These are phyloP conservation scores for Ophiostoma tasmaniense DNA, from an alignment of 2,329 filamentous ascomycete genomes.

Conservation along the genomic window DNA sequence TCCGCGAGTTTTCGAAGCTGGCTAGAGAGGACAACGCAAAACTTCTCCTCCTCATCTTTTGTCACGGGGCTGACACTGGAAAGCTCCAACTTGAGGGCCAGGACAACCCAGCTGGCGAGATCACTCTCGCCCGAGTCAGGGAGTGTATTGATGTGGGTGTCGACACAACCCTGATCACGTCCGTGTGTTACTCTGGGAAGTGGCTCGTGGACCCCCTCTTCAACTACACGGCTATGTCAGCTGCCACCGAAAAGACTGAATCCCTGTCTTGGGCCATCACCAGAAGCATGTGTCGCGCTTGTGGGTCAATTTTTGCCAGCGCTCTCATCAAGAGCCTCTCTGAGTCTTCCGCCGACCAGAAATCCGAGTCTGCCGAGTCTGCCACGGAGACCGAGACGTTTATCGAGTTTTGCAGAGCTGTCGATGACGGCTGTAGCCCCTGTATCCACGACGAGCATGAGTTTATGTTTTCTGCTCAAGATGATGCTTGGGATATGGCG, in stretches of 20 bases:
- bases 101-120: background rate
- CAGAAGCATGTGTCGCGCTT: background rate
- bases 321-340: background rate
- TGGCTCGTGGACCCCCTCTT: background rate
- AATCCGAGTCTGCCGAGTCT: background rate
- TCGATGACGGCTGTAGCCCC: background rate
- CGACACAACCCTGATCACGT: background rate
- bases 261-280: background rate
- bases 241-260: background rate
- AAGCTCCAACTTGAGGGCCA: background rate
- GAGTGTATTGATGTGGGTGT: background rate
- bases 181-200: background rate
- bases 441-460: background rate
- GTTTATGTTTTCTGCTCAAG: background rate
- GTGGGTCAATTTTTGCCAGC: background rate
- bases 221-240: background rate
- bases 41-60: background rate
- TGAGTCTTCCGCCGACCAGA: background rate
- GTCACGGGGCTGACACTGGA: background rate
- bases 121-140: background rate
- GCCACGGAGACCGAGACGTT: background rate
- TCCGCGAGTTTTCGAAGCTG: background rate
- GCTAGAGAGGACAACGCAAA: background rate
- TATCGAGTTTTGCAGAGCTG: background rate
- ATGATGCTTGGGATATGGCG: background rate